Evolutionary conservation across 2,329 filamentous ascomycete species (phyloP).

Genomic region (Colletotrichum phormii): DNA sequence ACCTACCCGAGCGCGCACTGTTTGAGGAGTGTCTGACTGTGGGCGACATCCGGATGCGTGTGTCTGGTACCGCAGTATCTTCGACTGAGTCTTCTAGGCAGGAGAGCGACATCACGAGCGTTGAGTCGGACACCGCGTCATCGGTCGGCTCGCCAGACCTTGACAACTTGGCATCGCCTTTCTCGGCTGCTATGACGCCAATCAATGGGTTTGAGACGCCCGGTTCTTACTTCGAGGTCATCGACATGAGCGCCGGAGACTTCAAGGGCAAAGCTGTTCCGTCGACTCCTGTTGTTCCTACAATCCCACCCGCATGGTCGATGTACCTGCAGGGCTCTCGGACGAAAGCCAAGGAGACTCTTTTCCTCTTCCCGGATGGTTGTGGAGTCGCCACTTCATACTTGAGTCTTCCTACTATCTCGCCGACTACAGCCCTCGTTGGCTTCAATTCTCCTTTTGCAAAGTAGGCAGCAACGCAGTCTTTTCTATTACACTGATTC

Average conservation of each 20-base stretch:
- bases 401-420: conserved; percentile 66
- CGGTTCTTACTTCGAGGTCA: conserved; percentile 58
- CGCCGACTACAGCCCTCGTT: conserved; percentile 59
- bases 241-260: conserved; percentile 64
- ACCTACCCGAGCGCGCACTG: conserved; percentile 59
- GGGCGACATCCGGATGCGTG: conserved; percentile 59
- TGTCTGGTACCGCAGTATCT: not conserved
- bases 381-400: conserved; percentile 74
- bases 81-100: not conserved
- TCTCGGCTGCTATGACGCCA: conserved; percentile 47
- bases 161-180: conserved; percentile 39
- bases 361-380: conserved; percentile 66
- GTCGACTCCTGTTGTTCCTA: conserved; percentile 54
- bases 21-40: conserved; percentile 67
- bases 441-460: conserved; percentile 72
- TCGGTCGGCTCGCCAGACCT: conserved; percentile 47
- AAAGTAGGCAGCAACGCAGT: conserved; percentile 66
- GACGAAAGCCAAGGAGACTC: conserved; percentile 52
- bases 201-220: conserved; percentile 55
- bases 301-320: conserved; percentile 59
- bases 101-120: not conserved
- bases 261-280: conserved; percentile 60
- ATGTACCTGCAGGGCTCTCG: conserved; percentile 62
- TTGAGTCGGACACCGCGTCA: conserved; percentile 37
- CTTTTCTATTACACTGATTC: conserved; percentile 59